Conservation (phyloP, 805 yeast genomes). For the Metschnikowia proteae region DNA sequence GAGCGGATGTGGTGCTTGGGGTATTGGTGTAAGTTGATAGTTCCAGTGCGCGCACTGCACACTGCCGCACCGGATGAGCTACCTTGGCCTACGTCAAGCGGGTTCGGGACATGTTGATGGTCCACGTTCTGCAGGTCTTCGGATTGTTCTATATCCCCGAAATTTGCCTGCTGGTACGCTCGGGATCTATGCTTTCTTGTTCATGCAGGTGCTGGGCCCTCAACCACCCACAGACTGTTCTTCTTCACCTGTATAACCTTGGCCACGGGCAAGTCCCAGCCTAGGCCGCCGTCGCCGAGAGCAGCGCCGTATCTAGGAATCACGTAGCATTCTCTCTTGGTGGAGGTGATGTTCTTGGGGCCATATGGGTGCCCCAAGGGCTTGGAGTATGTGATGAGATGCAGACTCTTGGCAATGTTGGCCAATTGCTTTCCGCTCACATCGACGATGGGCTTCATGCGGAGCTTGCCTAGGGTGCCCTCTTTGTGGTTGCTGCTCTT, state of each 20-base stretch:
- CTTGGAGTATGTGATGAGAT: slow-evolving; percentile 77
- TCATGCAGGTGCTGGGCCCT: slow-evolving; percentile 5
- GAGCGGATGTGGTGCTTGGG: not conserved
- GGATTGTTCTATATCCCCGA: too few relatives aligned
- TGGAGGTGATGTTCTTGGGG: slow-evolving; percentile 61
- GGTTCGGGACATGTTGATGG: too few relatives aligned
- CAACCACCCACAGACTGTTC: slow-evolving; percentile 64
- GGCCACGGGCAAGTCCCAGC: slow-evolving; percentile 84
- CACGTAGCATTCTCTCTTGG: slow-evolving; percentile 82
- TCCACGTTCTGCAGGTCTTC: too few relatives aligned
- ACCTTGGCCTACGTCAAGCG: too few relatives aligned
- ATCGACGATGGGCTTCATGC: slow-evolving; percentile 76
- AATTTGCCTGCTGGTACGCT: too few relatives aligned
- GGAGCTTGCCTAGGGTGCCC: slow-evolving; percentile 41
- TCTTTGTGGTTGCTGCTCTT: slow-evolving; percentile 45
- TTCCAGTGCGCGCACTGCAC: slow-evolving; percentile 3
- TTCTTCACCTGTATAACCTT: slow-evolving; percentile 69
- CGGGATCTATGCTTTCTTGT: not conserved
- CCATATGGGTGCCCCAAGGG: slow-evolving; percentile 90
- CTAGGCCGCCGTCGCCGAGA: slow-evolving; percentile 77
- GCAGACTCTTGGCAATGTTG: slow-evolving; percentile 69
- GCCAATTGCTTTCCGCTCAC: slow-evolving; percentile 71
- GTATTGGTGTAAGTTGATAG: not conserved
- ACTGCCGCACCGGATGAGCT: too few relatives aligned
- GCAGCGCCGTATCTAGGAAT: slow-evolving; percentile 87